A percentile compares a stretch with the other conserved stretches of the same genome.
Evolutionary conservation across 495 filamentous ascomycete species (phyloP).

Genomic region (Aspergillus incahuasiensis): DNA sequence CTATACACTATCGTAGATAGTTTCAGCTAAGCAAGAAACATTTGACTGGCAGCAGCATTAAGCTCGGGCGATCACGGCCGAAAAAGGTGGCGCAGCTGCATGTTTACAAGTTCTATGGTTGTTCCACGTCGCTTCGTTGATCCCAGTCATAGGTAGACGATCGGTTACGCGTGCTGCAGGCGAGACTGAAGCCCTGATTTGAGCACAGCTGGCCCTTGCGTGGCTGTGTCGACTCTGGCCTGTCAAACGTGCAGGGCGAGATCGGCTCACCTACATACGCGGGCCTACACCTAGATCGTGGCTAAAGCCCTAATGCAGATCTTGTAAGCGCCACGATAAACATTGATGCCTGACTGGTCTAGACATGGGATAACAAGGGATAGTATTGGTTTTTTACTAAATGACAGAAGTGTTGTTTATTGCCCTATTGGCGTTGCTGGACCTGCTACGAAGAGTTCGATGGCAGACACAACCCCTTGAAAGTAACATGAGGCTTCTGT

Average conservation of each 20-base stretch:
- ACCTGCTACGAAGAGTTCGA: slow-evolving; percentile 4
- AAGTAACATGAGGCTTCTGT: slow-evolving; percentile 3
- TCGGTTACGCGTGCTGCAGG: slow-evolving; percentile 2
- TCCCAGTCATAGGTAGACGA: background rate
- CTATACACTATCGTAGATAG: background rate
- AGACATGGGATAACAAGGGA: slow-evolving; percentile 8
- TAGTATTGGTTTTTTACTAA: slow-evolving; percentile 14
- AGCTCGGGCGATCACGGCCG: background rate
- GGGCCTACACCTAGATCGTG: background rate
- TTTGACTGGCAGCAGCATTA: background rate
- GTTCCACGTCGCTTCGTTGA: background rate
- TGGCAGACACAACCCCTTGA: background rate
- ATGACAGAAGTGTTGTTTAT: slow-evolving; percentile 9
- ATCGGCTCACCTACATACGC: background rate
- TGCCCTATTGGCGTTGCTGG: slow-evolving; percentile 16
- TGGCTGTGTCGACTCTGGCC: slow-evolving; percentile 5
- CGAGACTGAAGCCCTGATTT: background rate
- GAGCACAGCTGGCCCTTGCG: background rate
- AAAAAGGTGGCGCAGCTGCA: slow-evolving; percentile 3
- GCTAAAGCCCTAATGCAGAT: background rate
- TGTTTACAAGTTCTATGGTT: background rate
- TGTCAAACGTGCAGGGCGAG: slow-evolving; percentile 10
- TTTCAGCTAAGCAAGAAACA: background rate
- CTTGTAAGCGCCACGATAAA: slow-evolving; percentile 6
- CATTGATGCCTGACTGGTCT: slow-evolving; percentile 8